Evolutionary conservation across 805 yeast species (phyloP), one percentile per base, ranked within the genome.

Genomic region (Maudiozyma pseudohumilis): DNA sequence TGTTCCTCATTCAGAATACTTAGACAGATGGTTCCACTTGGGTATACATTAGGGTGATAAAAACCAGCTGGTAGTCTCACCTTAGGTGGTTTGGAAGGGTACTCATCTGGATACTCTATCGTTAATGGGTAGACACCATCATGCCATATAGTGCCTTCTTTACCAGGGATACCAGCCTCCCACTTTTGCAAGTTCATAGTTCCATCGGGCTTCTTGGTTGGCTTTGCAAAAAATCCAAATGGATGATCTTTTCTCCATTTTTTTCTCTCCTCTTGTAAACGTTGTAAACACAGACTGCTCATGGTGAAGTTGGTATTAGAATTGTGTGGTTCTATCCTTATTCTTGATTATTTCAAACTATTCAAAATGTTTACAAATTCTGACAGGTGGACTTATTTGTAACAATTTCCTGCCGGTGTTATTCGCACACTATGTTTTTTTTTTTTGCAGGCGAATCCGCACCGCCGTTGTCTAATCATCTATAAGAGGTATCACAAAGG

Each of bases 161-260:
- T 88, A 9, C 99, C 99, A 7, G 98, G 98, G 38, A 92, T 82
- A 19, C 97, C 97, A 13, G 95, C 94, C 12, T 75, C 76, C 99
- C 99, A 92, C 52, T 63, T 71, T 53, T 82, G 81, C 44, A 92
- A 68, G 59, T 92, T 87, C 44, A 92, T 66, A 0, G 86, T 66
- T 3, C 98, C 98, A 53, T 87, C 95, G 2, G 66, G 52, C n/a
- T 70, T 66, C 57, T 83, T 88, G 19, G 64, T 55, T 11, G 99
- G 99, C 54, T 85, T 84, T 27, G 99, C 99, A 48, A 65, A 88
- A 61, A 92, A 92, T 6, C 97, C 97, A 61, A 88, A 92, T 0
- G 99, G 99, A 57, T 92, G 99, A 59, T 87, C 96, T 59, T 86
- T 89, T 49, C 99, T 77, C 99, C 99, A 92, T 59, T 82, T 86